phyloP scores from a whole-genome alignment of 2,329 filamentous ascomycete species.

The Akanthomyces lecanii region DNA sequence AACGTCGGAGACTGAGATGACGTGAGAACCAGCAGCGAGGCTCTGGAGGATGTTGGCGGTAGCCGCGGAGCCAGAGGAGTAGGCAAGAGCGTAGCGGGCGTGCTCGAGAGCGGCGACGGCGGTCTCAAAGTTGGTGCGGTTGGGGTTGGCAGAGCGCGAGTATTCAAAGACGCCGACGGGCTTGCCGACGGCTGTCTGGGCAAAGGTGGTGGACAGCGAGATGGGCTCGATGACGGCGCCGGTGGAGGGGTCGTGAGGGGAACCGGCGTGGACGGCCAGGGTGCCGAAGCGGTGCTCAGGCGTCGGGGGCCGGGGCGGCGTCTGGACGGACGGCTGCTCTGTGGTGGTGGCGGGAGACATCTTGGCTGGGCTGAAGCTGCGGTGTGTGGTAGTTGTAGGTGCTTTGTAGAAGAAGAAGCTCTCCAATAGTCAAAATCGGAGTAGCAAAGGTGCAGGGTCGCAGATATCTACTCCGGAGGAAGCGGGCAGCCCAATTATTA shows the following conservation, averaged over 20 bases:
- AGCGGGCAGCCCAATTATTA: constrained; percentile 11
- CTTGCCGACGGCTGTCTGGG: constrained; percentile 82
- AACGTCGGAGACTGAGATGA: constrained; percentile 94
- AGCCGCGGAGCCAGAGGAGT: constrained; percentile 88
- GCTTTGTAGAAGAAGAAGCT: not conserved
- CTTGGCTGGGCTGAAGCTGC: not conserved
- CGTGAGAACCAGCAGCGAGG: constrained; percentile 83
- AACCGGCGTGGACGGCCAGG: constrained; percentile 88
- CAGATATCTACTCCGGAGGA: constrained; percentile 5
- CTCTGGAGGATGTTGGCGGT: constrained; percentile 92
- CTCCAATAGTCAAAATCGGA: not conserved
- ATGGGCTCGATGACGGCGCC: constrained; percentile 96
- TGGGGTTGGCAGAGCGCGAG: constrained; percentile 88
- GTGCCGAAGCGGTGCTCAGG: constrained; percentile 84
- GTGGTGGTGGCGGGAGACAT: constrained; percentile 31
- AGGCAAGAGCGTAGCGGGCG: constrained; percentile 87
- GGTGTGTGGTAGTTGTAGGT: not conserved
- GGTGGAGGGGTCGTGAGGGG: constrained; percentile 83
- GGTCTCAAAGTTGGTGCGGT: constrained; percentile 89
- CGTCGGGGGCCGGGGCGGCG: constrained; percentile 66
- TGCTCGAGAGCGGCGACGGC: constrained; percentile 90
- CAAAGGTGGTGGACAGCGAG: constrained; percentile 92
- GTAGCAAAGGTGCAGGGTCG: not conserved
- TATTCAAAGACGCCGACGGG: constrained; percentile 91
- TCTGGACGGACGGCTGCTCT: constrained; percentile 56